phyloP scores from a whole-genome alignment of 2,329 filamentous ascomycete species.

The Zalaria sp. region DNA sequence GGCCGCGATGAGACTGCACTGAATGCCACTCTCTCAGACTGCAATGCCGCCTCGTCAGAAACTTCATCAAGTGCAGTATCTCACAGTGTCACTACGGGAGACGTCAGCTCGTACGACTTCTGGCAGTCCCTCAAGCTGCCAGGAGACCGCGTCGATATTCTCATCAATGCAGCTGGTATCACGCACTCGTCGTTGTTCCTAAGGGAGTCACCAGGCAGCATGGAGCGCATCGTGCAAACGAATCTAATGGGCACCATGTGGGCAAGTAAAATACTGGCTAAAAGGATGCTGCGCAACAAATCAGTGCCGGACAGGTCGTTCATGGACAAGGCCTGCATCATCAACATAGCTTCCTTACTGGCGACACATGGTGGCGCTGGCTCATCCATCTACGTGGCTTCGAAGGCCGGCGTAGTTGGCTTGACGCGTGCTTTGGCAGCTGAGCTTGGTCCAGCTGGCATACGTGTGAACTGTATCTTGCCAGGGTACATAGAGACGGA shows the following conservation, averaged over 20 bases:
- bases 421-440: conserved; percentile 8
- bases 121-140: conserved; percentile 3
- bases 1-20: conserved; percentile 5
- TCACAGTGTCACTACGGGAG: conserved; percentile 3
- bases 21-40: not conserved
- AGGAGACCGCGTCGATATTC: conserved; percentile 31
- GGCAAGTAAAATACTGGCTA: conserved; percentile 41
- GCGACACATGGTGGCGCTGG: conserved; percentile 56
- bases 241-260: conserved; percentile 57
- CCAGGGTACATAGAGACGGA: conserved; percentile 11
- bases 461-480: conserved; percentile 51
- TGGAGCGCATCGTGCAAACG: conserved; percentile 48
- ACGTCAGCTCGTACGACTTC: conserved; percentile 4
- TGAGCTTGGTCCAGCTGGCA: conserved; percentile 34
- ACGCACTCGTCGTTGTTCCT: conserved; percentile 52
- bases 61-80: not conserved
- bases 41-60: not conserved
- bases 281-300: conserved; percentile 31
- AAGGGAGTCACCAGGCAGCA: conserved; percentile 33
- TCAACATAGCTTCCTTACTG: conserved; percentile 70
- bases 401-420: conserved; percentile 9
- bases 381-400: conserved; percentile 31
- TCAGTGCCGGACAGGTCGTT: conserved; percentile 5
- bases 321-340: conserved; percentile 45
- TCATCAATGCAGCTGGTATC: conserved; percentile 71